Percentiles rank a stretch among this genome's conserved stretches.
phyloP scores from a whole-genome alignment of 768 basidiomycete species.

The Boletus barrowsii region DNA sequence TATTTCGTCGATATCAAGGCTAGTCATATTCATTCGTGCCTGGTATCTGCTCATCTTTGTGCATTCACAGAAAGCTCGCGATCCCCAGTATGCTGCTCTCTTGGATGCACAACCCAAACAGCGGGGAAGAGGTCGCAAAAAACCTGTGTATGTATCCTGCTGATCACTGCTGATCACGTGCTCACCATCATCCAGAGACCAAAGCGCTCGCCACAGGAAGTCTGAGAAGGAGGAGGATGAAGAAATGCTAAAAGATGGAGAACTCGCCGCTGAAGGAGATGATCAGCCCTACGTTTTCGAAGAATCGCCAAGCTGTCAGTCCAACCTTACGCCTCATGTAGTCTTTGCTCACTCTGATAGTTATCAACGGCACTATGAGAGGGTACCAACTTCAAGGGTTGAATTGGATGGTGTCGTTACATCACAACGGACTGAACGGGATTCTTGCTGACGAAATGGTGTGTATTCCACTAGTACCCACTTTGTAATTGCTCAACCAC shows the following conservation, averaged over 20 bases:
- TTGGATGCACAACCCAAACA: conserved; percentile 84
- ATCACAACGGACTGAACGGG: conserved; percentile 95
- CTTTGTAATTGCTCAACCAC: conserved; percentile 1
- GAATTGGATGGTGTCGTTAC: conserved; percentile 95
- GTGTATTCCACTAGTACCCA: conserved; percentile 9
- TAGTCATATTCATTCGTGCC: conserved; percentile 5
- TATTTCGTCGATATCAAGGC: conserved; percentile 98
- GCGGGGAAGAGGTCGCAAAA: conserved; percentile 84
- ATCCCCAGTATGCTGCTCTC: conserved; percentile 89
- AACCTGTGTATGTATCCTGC: conserved; percentile 53
- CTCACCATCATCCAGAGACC: conserved; percentile 49
- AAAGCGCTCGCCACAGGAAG: conserved; percentile 81
- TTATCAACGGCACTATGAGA: conserved; percentile 87
- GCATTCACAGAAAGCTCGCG: conserved; percentile 66
- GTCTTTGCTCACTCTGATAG: conserved; percentile 39
- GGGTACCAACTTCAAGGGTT: conserved; percentile 93
- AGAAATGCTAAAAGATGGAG: conserved; percentile 86
- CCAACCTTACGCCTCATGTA: background rate
- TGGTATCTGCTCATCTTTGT: background rate
- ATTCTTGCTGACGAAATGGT: conserved; percentile 98
- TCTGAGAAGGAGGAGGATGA: conserved; percentile 99
- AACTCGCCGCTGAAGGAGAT: conserved; percentile 72
- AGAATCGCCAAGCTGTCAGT: conserved; percentile 83
- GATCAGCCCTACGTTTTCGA: conserved; percentile 95
- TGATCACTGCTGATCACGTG: background rate